Conservation (phyloP, 140 eudicot genomes). For the Oenanthe javanica region DNA sequence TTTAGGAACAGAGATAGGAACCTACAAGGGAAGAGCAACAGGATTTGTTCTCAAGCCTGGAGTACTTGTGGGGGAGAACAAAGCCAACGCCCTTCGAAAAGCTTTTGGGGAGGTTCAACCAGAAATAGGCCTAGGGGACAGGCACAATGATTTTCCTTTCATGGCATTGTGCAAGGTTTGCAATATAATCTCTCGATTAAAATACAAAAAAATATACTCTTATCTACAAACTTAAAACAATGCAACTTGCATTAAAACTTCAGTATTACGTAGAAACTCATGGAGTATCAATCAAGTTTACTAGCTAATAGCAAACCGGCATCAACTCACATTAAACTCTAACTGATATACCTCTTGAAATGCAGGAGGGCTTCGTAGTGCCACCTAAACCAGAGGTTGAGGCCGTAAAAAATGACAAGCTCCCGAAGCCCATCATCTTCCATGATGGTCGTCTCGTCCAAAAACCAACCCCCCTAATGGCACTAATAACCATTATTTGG, state of each 20-base stretch:
- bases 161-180: constrained; percentile 59
- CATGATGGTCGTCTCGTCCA: constrained; percentile 66
- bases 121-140: constrained; percentile 51
- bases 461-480: constrained; percentile 47
- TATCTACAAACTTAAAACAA: not conserved
- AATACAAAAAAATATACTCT: too few species aligned
- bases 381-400: constrained; percentile 35
- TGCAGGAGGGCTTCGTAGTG: constrained; percentile 50
- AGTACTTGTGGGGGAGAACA: constrained; percentile 41
- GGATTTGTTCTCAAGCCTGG: constrained; percentile 49
- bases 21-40: constrained; percentile 42
- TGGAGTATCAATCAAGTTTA: not conserved
- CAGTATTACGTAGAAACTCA: not conserved
- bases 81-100: constrained; percentile 38
- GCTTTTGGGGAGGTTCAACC: constrained; percentile 42
- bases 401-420: constrained; percentile 38
- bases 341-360: not conserved
- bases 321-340: not conserved
- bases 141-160: constrained; percentile 52
- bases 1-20: constrained; percentile 50
- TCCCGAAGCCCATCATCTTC: constrained; percentile 55
- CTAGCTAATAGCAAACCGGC: not conserved
- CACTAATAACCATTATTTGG: constrained; percentile 51
- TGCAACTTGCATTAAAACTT: not conserved
- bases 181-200: not conserved